Evolutionary conservation across 371 early-diverging fungal genomes (phyloP), one percentile per base, ranked within the genome.

Genomic region (Mucor piriformis): DNA sequence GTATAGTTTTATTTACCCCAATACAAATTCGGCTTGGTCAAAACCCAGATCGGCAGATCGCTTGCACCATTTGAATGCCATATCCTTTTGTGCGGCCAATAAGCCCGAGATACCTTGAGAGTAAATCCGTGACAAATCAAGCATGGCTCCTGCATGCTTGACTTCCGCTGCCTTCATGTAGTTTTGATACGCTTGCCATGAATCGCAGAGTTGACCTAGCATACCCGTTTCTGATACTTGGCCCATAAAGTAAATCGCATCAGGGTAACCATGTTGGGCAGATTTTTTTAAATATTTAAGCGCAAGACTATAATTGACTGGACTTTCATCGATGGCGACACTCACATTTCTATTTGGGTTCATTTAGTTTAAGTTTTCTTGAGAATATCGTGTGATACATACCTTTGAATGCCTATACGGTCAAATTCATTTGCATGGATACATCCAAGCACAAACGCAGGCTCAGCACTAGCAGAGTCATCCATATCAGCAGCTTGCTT

Each of bases 1-100:
- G 10, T 23, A 46, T 46, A 24, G 16, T 21, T 23, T 1, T 46
- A 46, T 37, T 57, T 69, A 77, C 77, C 77, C 77, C 40, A 77
- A 46, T 4, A 59, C 57, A 48, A 64, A 77, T 60, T 77, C 74
- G 1, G 77, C 77, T 46, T 70, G 69, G 35, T 55, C 66, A 37
- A 63, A 54, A 2, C 77, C 77, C n/a, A 63, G 51, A 20, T 72
- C 70, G 16, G 77, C 74, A 15, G 74, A 67, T 2, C 67, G 44
- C 23, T 69, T 59, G 46, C 77, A 77, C 77, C 77, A 77, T 50
- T 72, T 72, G 21, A 74, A 68, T 0, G 77, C 77, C 1, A 59
- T 48, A 6, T 64, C 66, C 8, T 69, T 60, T 32, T 70, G 70
- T 24, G 55, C 34, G 6, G 59, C 54, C 7, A 62, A 23, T 24